A percentile compares a stretch with the other conserved stretches of the same genome.
phyloP scores from a whole-genome alignment of 306 rosid genomes.

The Boehmeria nivea region DNA sequence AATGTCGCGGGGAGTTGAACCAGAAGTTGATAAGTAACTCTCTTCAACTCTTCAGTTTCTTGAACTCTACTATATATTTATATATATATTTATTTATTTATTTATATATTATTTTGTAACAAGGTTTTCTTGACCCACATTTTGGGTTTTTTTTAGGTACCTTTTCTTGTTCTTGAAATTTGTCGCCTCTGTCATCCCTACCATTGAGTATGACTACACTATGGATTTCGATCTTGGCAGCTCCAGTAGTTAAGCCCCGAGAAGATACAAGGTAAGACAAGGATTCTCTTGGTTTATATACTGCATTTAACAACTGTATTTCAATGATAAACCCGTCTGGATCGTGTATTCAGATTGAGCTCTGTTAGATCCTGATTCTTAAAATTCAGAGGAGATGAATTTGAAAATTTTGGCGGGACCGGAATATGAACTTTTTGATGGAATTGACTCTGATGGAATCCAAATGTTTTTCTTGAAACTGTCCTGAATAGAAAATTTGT shows the following conservation, averaged over 20 bases:
- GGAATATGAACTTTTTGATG: too few relatives aligned
- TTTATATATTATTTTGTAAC: neutral
- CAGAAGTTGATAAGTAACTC: slow-evolving; percentile 88
- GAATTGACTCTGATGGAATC: too few relatives aligned
- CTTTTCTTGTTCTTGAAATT: slow-evolving; percentile 89
- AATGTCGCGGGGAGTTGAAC: slow-evolving; percentile 95
- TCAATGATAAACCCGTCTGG: too few relatives aligned
- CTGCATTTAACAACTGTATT: too few relatives aligned
- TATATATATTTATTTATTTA: neutral
- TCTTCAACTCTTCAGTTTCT: neutral
- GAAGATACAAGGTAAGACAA: slow-evolving; percentile 14
- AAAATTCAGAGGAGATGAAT: too few relatives aligned
- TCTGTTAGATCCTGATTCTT: too few relatives aligned
- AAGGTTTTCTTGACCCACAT: too few relatives aligned
- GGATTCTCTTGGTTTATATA: neutral
- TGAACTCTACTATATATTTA: neutral
- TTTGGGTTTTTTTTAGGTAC: slow-evolving; percentile 78
- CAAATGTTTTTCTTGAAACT: too few relatives aligned
- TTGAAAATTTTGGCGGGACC: too few relatives aligned
- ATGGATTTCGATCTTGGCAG: slow-evolving; percentile 97
- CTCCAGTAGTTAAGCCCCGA: slow-evolving; percentile 58
- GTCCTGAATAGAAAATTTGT: too few relatives aligned
- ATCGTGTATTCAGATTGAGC: too few relatives aligned
- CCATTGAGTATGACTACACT: slow-evolving; percentile 92
- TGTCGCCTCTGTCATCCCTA: slow-evolving; percentile 96